Base-by-base conservation (phyloP, 768 basidiomycete species). In the Termitomyces sp. region DNA sequence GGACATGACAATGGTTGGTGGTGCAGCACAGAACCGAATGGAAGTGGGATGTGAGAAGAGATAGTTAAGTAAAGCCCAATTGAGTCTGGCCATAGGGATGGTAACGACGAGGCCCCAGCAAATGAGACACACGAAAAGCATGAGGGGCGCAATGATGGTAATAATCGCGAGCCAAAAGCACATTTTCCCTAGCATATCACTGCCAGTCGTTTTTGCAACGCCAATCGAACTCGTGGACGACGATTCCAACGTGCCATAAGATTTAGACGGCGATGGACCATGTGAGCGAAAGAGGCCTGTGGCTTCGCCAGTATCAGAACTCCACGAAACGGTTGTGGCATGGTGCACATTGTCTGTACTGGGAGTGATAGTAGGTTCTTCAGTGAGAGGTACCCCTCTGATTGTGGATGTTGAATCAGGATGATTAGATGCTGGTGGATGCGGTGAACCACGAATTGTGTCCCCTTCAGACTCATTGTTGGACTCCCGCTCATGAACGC, bases 81-180 rank as follows among this genome's bases (percentile, higher is more conserved):
- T 92, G 48, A 99, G 80, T 68, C 89, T 96, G 31, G 95, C 97
- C 97, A 99, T 99, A 3, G 97, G 97, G 60, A 99, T 90, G 53
- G 95, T 91, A 67, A 99, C 79, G 56, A 99, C 86, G 56, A 94
- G 78, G n/a, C 80, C 94, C 94, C 95, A 99, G 73, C 97, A 98
- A 49, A 93, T 73, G 58, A 91, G 64, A 69, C 94, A 97, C 27
- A 93, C 91, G 57, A 89, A 53, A 51, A 97, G 79, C 81, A 98
- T 86, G 58, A 93, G 73, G 6, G 97, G 97, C 0, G 93, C 89
- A 63, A 99, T 88, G 66, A 97, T 74, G 58, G 76, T 73, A 59
- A 83, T 70, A 68, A 98, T 83, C 7, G 79, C 71, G 32, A 88
- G 70, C 91, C 94, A 98, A 73, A 94, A 99, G 63, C 79, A 74